A percentile compares a stretch with the other conserved stretches of the same genome.
phyloP scores from a whole-genome alignment of 192 early-diverging fungal species.

The Oehlia diaphana region DNA sequence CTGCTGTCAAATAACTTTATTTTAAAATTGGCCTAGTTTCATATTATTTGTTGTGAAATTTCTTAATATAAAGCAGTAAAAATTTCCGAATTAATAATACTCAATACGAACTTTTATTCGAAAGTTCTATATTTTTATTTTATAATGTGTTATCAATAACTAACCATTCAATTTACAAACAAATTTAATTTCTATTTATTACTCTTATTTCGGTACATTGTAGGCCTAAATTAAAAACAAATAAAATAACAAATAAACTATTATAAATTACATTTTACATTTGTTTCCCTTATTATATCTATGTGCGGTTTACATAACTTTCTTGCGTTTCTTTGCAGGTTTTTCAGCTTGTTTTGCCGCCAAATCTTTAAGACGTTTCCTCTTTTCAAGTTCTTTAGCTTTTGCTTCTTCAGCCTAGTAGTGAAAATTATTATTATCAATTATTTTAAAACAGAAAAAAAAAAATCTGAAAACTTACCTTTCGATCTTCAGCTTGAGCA shows the following conservation, averaged over 20 bases:
- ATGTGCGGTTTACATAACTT: neutral
- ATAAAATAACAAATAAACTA: neutral
- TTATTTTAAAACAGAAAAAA: neutral
- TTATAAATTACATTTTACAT: neutral
- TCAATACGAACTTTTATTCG: too few relatives aligned
- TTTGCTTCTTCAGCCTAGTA: neutral
- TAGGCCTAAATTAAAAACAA: too few relatives aligned
- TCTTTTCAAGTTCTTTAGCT: neutral
- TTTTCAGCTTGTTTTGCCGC: neutral
- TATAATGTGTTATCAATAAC: too few relatives aligned
- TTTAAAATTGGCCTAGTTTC: neutral
- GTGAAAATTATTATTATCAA: neutral
- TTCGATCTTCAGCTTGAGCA: conserved; percentile 2
- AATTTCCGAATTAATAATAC: too few relatives aligned
- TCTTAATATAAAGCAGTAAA: too few relatives aligned
- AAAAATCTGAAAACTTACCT: neutral
- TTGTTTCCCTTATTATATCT: neutral
- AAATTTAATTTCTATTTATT: too few relatives aligned
- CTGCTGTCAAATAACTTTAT: neutral
- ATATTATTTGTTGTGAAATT: too few relatives aligned
- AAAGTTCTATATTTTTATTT: too few relatives aligned
- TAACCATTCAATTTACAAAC: too few relatives aligned
- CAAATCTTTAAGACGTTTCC: neutral
- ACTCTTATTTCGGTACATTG: too few relatives aligned
- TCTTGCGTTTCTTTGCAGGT: neutral